Percentiles rank a stretch among this genome's conserved stretches.
phyloP scores from a whole-genome alignment of 179 eudicot species.

The Beta macrorhiza region DNA sequence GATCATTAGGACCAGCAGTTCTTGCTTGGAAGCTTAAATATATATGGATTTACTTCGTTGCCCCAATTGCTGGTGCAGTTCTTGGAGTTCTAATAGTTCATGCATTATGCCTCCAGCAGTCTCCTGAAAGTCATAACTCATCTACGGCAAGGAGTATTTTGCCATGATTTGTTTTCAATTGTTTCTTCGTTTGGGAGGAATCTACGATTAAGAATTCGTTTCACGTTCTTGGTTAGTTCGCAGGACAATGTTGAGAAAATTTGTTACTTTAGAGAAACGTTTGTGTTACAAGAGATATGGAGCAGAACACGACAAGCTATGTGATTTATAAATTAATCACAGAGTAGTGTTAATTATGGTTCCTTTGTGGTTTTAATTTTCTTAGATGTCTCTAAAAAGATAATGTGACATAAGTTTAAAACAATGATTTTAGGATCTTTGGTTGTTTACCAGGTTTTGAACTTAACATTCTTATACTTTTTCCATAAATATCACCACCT shows the following conservation, averaged over 20 bases:
- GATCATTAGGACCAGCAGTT: conserved; percentile 87
- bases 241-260: not conserved
- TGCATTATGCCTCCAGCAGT: conserved; percentile 44
- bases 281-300: not conserved
- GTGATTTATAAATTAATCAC: no score
- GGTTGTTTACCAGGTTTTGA: no score
- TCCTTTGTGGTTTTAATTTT: no score
- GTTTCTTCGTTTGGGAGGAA: not conserved
- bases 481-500: no score
- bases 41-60: conserved; percentile 76
- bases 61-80: conserved; percentile 66
- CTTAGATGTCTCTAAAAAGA: no score
- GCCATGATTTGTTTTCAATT: conserved; percentile 4
- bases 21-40: conserved; percentile 59
- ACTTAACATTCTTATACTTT: no score
- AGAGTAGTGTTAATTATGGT: no score
- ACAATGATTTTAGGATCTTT: no score
- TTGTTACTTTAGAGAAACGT: not conserved
- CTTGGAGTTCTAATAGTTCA: conserved; percentile 57
- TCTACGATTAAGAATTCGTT: not conserved
- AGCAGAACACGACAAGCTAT: not conserved
- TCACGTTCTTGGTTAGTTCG: not conserved
- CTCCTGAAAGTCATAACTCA: conserved; percentile 28
- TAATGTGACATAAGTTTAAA: no score
- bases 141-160: conserved; percentile 19